Base-by-base conservation (phyloP, 768 basidiomycete genomes). In the Termitomyces sp. region DNA sequence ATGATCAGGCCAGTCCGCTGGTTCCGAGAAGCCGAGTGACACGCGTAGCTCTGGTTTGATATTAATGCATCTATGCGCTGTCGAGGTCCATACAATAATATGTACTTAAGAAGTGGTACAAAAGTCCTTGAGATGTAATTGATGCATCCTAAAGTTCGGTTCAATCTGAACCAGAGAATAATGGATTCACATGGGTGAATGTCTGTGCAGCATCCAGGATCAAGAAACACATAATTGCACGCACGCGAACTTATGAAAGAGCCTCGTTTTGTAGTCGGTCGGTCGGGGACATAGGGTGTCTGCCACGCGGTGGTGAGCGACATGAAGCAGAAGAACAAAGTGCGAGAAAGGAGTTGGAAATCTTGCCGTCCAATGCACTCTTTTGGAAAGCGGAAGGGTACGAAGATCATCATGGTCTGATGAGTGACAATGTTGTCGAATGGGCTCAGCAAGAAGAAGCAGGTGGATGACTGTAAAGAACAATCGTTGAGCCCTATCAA, bases 401-500 rank as follows among this genome's bases (percentile, higher is more conserved):
- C 42, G 25, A n/a, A 61, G 60, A 29, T 50, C 44, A 15, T 38
- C 43, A 6, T 40, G 40, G 42, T 66, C 64, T 13, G 11, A 42
- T 15, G 43, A 35, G 35, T 60, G 64, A 12, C 48, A 59, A 52
- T 56, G 63, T 12, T 60, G 41, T 12, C 31, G 25, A 15, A 64
- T 46, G 16, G 65, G 63, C 16, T 61, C 47, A 23, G 51, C 50
- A 6, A 66, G 39, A 15, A 56, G 45, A 7, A 65, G 50, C 15
- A 65, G 48, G 49, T 63, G 60, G 5, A 56, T 33, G 2, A 57
- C 60, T 5, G 59, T 60, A 36, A 65, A 60, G 44, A 65, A 55
- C 45, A 29, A 61, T 35, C 2, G 55, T 45, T 16, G 48, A 54
- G 12, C 64, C n/a, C 64, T 5, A 62, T 35, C 3, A 48, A 35